These are phyloP conservation scores for Ustilago vetiveriae DNA, from an alignment of 1,284 basidiomycete genomes.

Conservation along the genomic window DNA sequence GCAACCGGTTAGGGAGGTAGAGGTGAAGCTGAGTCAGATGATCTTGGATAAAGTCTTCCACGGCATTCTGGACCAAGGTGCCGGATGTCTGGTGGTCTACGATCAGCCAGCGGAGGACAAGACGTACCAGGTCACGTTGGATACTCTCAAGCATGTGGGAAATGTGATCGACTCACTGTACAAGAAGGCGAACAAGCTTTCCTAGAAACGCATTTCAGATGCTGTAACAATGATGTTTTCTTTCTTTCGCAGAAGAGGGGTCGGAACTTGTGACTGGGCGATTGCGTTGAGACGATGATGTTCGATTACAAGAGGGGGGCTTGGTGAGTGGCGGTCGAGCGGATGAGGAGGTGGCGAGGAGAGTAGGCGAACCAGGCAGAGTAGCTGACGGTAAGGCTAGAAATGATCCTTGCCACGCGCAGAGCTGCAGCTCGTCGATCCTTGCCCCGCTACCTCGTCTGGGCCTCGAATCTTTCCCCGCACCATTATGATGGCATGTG, in stretches of 20 bases:
- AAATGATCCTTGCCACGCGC: no score
- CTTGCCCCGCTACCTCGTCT: no score
- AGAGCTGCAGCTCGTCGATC: no score
- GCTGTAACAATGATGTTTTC: neutral
- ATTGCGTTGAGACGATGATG: no score
- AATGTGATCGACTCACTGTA: constrained; percentile 92
- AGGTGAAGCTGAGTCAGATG: constrained; percentile 97
- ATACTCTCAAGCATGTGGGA: constrained; percentile 86
- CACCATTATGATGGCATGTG: no score
- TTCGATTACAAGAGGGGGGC: no score
- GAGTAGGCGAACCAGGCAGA: no score
- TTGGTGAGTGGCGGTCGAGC: no score
- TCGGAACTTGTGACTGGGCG: no score
- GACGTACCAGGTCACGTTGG: constrained; percentile 84
- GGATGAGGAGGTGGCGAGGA: no score
- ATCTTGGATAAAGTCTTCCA: constrained; percentile 94
- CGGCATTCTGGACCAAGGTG: constrained; percentile 93
- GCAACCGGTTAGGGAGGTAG: constrained; percentile 89
- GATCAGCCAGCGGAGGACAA: constrained; percentile 84
- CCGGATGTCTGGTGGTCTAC: constrained; percentile 89
- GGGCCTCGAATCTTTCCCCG: no score
- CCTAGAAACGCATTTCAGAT: constrained; percentile 8
- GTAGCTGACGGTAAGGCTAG: no score
- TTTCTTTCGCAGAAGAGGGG: neutral
- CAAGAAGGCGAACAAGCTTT: constrained; percentile 69